Percentiles rank a stretch among this genome's conserved stretches.
Evolutionary conservation across 805 yeast genomes (phyloP).

Genomic region (Deakozyma indianensis): DNA sequence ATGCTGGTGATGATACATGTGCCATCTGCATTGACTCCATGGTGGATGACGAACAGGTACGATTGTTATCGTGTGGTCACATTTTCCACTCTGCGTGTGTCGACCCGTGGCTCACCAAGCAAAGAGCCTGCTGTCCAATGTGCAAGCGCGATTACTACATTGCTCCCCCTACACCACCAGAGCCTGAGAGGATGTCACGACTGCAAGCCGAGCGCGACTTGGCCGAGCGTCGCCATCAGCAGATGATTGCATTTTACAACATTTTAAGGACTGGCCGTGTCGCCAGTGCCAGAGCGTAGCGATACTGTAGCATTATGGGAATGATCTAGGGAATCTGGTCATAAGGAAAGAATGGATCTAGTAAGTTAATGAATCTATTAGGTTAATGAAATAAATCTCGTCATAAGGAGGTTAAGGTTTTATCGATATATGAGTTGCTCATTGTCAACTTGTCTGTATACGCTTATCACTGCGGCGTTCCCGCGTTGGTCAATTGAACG

Average conservation of each 20-base stretch:
- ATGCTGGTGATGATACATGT: conserved; percentile 42
- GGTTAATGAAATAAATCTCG: too few species aligned
- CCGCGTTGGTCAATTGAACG: too few species aligned
- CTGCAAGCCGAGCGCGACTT: not conserved
- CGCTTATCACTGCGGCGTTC: too few species aligned
- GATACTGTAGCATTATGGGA: not conserved
- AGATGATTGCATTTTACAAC: not conserved
- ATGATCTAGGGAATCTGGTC: too few species aligned
- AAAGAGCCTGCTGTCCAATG: conserved; percentile 73
- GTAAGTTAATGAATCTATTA: too few species aligned
- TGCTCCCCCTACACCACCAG: conserved; percentile 3
- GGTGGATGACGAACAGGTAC: conserved; percentile 46
- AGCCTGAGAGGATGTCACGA: not conserved
- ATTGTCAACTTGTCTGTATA: too few species aligned
- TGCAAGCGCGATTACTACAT: conserved; percentile 57
- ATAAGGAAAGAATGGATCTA: too few species aligned
- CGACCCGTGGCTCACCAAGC: conserved; percentile 63
- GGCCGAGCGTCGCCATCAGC: conserved; percentile 1
- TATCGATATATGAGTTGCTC: too few species aligned
- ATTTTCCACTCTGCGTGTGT: conserved; percentile 69
- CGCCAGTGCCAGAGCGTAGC: too few species aligned
- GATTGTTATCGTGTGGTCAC: conserved; percentile 68
- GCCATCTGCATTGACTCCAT: conserved; percentile 62
- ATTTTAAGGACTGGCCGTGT: not conserved
- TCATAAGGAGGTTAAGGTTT: too few species aligned